phyloP scores from a whole-genome alignment of 2,329 filamentous ascomycete genomes.

The Aspergillus novoparasiticus region DNA sequence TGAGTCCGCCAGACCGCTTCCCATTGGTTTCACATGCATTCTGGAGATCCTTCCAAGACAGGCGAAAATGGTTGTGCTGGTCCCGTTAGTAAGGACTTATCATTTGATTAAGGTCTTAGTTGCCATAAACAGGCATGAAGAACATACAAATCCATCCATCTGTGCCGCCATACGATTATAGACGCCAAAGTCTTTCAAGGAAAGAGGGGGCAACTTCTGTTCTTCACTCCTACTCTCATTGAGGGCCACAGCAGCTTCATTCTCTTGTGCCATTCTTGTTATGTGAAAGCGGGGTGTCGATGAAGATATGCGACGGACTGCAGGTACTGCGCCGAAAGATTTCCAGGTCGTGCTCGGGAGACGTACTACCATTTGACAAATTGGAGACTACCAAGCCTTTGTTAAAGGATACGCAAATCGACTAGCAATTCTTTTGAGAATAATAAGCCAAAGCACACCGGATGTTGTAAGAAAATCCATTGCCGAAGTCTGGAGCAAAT shows the following conservation, averaged over 20 bases:
- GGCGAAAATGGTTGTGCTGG: slow-evolving; percentile 76
- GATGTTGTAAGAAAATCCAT: not conserved
- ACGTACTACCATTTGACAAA: not conserved
- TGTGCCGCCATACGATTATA: slow-evolving; percentile 75
- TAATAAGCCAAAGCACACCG: not conserved
- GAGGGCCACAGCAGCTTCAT: not conserved
- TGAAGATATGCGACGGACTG: not conserved
- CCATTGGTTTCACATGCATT: slow-evolving; percentile 59
- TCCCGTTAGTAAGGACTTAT: slow-evolving; percentile 13
- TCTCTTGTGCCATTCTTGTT: not conserved
- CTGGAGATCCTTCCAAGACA: slow-evolving; percentile 72
- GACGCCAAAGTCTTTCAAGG: slow-evolving; percentile 64
- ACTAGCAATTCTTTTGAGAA: not conserved
- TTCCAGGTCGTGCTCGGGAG: too few species aligned
- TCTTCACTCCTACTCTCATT: not conserved
- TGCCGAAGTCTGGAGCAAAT: not conserved
- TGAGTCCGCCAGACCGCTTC: slow-evolving; percentile 64
- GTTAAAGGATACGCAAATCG: not conserved
- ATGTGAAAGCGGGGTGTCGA: not conserved
- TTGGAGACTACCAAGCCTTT: not conserved
- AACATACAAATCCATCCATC: slow-evolving; percentile 71
- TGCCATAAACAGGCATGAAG: not conserved
- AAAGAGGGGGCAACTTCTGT: slow-evolving; percentile 57
- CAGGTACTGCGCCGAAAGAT: not conserved
- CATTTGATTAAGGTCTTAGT: too few species aligned